A percentile compares a stretch with the other conserved stretches of the same genome.
These are phyloP conservation scores for Trypanosoma cruzi DNA, from an alignment of 208 protist genomes.

Conservation along the genomic window DNA sequence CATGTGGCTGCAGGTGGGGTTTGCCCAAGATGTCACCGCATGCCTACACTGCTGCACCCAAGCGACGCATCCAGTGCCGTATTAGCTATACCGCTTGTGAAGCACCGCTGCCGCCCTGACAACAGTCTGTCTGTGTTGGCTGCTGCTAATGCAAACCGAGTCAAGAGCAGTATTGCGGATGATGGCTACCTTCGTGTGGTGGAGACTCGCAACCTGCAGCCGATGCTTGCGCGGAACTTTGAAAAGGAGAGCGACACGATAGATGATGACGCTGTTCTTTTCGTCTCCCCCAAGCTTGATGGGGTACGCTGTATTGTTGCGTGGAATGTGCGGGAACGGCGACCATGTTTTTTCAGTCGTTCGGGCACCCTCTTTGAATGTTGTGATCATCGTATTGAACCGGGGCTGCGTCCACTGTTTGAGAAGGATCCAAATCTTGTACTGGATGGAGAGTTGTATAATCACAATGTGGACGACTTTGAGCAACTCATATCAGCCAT, in stretches of 20 bases:
- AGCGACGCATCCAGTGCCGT: neutral
- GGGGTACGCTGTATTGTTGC: constrained; percentile 89
- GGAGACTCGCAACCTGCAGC: constrained; percentile 75
- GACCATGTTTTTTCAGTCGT: constrained; percentile 82
- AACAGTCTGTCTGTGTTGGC: constrained; percentile 40
- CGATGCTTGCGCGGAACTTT: constrained; percentile 90
- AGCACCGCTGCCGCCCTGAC: constrained; percentile 62
- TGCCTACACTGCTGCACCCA: constrained; percentile 30
- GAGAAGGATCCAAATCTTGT: constrained; percentile 78
- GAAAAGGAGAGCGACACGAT: constrained; percentile 67
- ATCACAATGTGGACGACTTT: constrained; percentile 64
- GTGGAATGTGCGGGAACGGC: constrained; percentile 50
- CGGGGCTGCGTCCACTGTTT: constrained; percentile 61
- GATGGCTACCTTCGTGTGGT: constrained; percentile 53
- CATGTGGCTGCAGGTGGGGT: constrained; percentile 66
- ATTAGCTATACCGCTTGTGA: constrained; percentile 10
- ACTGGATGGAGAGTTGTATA: constrained; percentile 91
- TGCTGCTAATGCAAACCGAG: constrained; percentile 55
- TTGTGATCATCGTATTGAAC: constrained; percentile 75
- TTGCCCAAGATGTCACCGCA: constrained; percentile 65
- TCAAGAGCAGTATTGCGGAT: constrained; percentile 79
- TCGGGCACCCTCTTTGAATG: constrained; percentile 88
- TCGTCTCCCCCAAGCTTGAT: constrained; percentile 89
- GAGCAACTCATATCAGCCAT: constrained; percentile 77
- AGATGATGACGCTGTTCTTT: constrained; percentile 43